Conservation (phyloP, 2,329 filamentous ascomycete genomes). For the Cladorrhinum sp. region DNA sequence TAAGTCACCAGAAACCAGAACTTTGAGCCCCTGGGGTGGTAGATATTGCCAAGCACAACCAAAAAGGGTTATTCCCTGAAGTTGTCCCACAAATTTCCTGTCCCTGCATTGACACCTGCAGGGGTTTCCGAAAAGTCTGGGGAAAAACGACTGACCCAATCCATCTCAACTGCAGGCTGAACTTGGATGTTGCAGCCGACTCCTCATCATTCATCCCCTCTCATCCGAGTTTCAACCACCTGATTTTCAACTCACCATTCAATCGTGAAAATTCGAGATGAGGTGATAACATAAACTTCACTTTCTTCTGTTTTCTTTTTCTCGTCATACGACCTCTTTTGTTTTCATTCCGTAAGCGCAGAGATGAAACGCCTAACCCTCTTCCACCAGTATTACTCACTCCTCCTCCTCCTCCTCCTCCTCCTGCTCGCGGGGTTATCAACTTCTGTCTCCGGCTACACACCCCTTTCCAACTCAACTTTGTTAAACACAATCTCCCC, state of each 20-base stretch:
- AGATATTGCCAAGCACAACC: background rate
- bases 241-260: background rate
- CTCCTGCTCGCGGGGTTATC: background rate
- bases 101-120: background rate
- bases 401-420: background rate
- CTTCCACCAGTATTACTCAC: no score
- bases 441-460: slow-evolving; percentile 35
- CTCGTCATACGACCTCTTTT: background rate
- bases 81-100: background rate
- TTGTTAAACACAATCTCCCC: slow-evolving; percentile 36
- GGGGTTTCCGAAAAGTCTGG: background rate
- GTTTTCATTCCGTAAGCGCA: background rate
- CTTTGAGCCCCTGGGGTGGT: no score
- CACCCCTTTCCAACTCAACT: slow-evolving; percentile 63
- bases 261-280: background rate
- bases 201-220: background rate
- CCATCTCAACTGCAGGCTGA: background rate
- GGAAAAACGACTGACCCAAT: background rate
- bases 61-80: background rate
- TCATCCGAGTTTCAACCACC: background rate
- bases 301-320: background rate
- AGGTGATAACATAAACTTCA: background rate
- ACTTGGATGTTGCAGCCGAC: background rate
- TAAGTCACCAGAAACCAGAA: no score
- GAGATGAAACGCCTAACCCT: slow-evolving; percentile 5